Percentiles rank a stretch among this genome's conserved stretches.
Conservation (phyloP, 2,329 filamentous ascomycete species). For the Chaetomiaceae sp. region DNA sequence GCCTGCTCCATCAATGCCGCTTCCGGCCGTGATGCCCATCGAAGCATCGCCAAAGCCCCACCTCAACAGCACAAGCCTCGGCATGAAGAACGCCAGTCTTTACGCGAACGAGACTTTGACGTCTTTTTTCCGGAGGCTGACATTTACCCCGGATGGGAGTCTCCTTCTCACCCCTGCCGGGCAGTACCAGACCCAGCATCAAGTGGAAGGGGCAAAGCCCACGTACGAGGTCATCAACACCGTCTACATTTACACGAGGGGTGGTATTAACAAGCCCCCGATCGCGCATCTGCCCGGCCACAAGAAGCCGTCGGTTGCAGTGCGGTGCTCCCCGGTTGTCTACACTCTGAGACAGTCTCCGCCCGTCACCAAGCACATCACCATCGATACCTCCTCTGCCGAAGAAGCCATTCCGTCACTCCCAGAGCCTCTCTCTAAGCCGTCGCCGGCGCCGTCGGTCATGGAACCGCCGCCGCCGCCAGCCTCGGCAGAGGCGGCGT, state of each 20-base stretch:
- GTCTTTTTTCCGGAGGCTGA: slow-evolving; percentile 90
- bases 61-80: slow-evolving; percentile 51
- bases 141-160: slow-evolving; percentile 93
- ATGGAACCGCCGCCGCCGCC: slow-evolving; percentile 78
- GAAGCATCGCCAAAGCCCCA: slow-evolving; percentile 81
- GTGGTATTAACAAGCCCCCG: slow-evolving; percentile 93
- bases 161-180: slow-evolving; percentile 90
- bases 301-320: slow-evolving; percentile 95
- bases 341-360: slow-evolving; percentile 72
- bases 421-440: slow-evolving; percentile 72
- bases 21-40: slow-evolving; percentile 92
- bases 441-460: slow-evolving; percentile 53
- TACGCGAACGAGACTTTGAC: slow-evolving; percentile 97
- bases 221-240: slow-evolving; percentile 90
- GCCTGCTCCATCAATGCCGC: slow-evolving; percentile 85
- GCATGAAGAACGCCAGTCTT: slow-evolving; percentile 78
- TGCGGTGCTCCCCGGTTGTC: slow-evolving; percentile 86
- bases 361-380: slow-evolving; percentile 78
- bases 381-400: slow-evolving; percentile 84
- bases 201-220: slow-evolving; percentile 63
- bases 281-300: slow-evolving; percentile 93
- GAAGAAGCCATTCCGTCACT: slow-evolving; percentile 80
- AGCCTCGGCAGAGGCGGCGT: slow-evolving; percentile 47
- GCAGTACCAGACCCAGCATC: slow-evolving; percentile 82
- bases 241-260: slow-evolving; percentile 95